Evolutionary conservation across 306 rosid species (phyloP).

Genomic region (Macrotyloma uniflorum): DNA sequence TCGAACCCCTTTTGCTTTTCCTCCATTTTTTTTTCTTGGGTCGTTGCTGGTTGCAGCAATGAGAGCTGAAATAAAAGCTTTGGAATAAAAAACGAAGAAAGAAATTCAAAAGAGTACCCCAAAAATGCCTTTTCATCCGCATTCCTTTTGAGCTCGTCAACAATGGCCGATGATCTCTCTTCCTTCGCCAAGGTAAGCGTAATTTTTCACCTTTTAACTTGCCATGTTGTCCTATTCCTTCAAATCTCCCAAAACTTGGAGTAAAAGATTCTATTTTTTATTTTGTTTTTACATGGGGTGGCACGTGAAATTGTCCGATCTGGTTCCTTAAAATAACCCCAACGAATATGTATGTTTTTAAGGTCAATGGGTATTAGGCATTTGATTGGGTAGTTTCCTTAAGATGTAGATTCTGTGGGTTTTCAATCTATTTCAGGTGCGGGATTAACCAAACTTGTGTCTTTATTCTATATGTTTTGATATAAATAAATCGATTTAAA

Average conservation of each 20-base stretch:
- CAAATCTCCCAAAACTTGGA: conserved; percentile 23
- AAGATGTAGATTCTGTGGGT: conserved; percentile 37
- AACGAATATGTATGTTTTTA: conserved; percentile 14
- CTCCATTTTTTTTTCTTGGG: conserved; percentile 11
- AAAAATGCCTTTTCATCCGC: conserved; percentile 64
- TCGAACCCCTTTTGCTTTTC: conserved; percentile 43
- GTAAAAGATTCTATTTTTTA: conserved; percentile 32
- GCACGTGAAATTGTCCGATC: conserved; percentile 58
- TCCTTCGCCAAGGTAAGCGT: conserved; percentile 75
- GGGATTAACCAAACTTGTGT: conserved; percentile 28
- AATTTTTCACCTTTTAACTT: background rate
- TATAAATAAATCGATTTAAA: conserved; percentile 18
- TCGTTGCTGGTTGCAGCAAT: conserved; percentile 34
- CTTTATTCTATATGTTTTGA: background rate
- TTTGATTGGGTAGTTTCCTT: conserved; percentile 30
- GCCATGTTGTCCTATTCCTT: conserved; percentile 33
- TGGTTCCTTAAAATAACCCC: conserved; percentile 41
- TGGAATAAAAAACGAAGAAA: conserved; percentile 18
- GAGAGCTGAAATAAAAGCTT: conserved; percentile 50
- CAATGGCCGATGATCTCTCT: conserved; percentile 85
- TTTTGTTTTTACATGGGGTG: conserved; percentile 47
- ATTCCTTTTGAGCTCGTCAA: conserved; percentile 63
- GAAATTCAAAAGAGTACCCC: conserved; percentile 39
- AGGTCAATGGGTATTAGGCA: conserved; percentile 29
- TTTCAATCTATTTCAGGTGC: conserved; percentile 35